phyloP scores from a whole-genome alignment of 768 basidiomycete species.

The Amanita exitialis region DNA sequence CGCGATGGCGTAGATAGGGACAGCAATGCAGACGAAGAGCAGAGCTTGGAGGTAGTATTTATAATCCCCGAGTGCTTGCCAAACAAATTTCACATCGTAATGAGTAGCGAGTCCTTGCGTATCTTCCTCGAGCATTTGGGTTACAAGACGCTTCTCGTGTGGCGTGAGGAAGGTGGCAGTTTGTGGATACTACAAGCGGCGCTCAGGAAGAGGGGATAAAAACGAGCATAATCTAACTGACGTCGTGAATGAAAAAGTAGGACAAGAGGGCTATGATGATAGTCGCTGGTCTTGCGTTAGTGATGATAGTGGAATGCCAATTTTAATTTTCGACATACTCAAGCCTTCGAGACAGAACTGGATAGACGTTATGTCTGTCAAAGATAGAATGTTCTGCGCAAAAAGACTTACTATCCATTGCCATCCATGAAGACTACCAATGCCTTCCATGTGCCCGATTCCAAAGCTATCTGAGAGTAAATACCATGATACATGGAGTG shows the following conservation, averaged over 20 bases:
- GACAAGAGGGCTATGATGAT: conserved; percentile 29
- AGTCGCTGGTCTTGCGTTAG: conserved; percentile 14
- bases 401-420: conserved; percentile 35
- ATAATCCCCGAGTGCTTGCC: conserved; percentile 38
- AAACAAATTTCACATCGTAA: conserved; percentile 33
- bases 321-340: conserved; percentile 10
- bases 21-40: conserved; percentile 33
- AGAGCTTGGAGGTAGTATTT: conserved; percentile 29
- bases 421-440: conserved; percentile 30
- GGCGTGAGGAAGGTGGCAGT: conserved; percentile 46
- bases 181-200: conserved; percentile 34
- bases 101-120: conserved; percentile 33
- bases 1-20: conserved; percentile 34
- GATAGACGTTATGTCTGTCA: not conserved
- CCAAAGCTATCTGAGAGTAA: conserved; percentile 28
- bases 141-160: conserved; percentile 27
- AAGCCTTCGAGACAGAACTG: conserved; percentile 40
- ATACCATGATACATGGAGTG: not conserved
- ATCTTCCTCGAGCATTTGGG: conserved; percentile 34
- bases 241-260: conserved; percentile 48
- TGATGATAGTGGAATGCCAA: not conserved
- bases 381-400: not conserved
- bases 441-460: conserved; percentile 34
- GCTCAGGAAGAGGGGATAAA: not conserved
- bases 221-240: conserved; percentile 13